Evolutionary conservation across 1,284 basidiomycete species (phyloP).

Genomic region (Heliocybe sulcata): DNA sequence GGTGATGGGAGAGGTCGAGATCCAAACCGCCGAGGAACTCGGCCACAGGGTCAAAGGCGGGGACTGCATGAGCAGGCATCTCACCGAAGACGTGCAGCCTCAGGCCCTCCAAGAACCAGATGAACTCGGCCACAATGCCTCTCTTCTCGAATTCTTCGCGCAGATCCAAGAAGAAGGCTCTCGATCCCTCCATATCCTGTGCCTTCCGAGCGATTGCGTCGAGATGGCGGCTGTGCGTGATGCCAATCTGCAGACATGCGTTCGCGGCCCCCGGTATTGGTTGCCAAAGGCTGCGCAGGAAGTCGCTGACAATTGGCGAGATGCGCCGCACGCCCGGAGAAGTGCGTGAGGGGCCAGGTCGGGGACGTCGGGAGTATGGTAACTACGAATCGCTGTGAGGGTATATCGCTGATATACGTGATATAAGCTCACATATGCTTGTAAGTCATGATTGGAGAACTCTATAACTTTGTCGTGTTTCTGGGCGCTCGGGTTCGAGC

Average conservation of each 20-base stretch:
- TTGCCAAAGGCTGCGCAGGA: not conserved
- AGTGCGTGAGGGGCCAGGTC: too few species aligned
- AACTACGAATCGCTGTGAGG: too few species aligned
- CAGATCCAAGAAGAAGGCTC: not conserved
- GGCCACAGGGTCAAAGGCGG: not conserved
- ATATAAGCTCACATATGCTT: too few species aligned
- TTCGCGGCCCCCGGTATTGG: not conserved
- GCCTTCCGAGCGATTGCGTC: not conserved
- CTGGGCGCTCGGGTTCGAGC: too few species aligned
- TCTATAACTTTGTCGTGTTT: too few species aligned
- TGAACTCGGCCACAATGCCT: not conserved
- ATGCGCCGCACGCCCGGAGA: not conserved
- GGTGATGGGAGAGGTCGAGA: not conserved
- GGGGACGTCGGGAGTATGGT: too few species aligned
- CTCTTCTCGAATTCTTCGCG: not conserved
- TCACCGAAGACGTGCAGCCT: not conserved
- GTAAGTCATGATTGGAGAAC: too few species aligned
- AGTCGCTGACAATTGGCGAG: not conserved
- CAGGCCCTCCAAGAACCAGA: not conserved
- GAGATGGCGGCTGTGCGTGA: not conserved
- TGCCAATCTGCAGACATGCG: not conserved
- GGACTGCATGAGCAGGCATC: not conserved
- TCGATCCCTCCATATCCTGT: not conserved
- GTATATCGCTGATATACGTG: too few species aligned
- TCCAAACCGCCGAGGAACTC: not conserved